phyloP scores from a whole-genome alignment of 768 basidiomycete species.

The Termitomyces sp. region DNA sequence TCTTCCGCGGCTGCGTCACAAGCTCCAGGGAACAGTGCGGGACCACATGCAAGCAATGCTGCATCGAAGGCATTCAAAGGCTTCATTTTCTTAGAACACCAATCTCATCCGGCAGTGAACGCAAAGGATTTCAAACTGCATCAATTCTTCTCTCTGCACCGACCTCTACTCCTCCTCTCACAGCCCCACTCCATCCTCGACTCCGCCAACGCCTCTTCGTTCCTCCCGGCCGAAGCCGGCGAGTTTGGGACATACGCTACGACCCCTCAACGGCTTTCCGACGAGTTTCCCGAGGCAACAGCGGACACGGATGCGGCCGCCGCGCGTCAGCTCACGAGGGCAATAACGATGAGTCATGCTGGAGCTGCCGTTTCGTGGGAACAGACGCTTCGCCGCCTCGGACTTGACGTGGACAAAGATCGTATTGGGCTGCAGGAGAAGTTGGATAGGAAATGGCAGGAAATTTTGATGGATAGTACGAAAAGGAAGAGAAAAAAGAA shows the following conservation, averaged over 20 bases:
- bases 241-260: constrained; percentile 8
- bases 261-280: constrained; percentile 23
- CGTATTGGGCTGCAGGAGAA: constrained; percentile 47
- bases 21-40: constrained; percentile 1
- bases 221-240: constrained; percentile 9
- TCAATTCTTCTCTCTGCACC: constrained; percentile 80
- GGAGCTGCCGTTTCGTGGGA: constrained; percentile 67
- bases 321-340: constrained; percentile 72
- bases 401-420: constrained; percentile 47
- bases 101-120: constrained; percentile 50
- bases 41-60: background rate
- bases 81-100: constrained; percentile 8
- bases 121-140: constrained; percentile 73
- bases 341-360: constrained; percentile 63
- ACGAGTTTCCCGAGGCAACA: constrained; percentile 44
- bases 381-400: constrained; percentile 55
- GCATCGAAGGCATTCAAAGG: background rate
- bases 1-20: constrained; percentile 11
- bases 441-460: constrained; percentile 53
- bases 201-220: constrained; percentile 20
- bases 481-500: constrained; percentile 86
- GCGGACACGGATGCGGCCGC: constrained; percentile 76
- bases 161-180: constrained; percentile 67
- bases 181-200: constrained; percentile 53
- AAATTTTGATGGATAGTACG: constrained; percentile 70